These are phyloP conservation scores for Spirogloea muscicola DNA, from an alignment of 139 green algal genomes.

Conservation along the genomic window DNA sequence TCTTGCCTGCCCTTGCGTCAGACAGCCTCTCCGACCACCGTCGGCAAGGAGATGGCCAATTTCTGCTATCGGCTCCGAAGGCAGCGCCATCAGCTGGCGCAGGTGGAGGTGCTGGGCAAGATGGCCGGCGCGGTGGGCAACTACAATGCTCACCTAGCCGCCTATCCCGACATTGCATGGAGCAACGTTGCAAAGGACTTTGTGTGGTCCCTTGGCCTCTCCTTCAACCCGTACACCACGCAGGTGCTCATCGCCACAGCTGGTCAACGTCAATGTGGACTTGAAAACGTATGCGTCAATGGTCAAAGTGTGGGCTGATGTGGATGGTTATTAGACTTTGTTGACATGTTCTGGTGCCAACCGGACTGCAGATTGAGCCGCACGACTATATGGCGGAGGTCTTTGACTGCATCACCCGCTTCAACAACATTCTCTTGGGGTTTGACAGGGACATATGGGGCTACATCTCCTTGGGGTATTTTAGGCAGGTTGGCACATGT, in stretches of 20 bases:
- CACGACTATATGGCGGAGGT: conserved; percentile 99
- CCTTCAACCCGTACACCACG: conserved; percentile 41
- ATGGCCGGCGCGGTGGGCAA: conserved; percentile 97
- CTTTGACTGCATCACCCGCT: conserved; percentile 77
- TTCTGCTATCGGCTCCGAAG: conserved; percentile 79
- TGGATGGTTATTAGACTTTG: no score
- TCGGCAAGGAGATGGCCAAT: conserved; percentile 98
- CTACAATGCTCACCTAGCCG: conserved; percentile 96
- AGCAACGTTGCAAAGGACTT: conserved; percentile 68
- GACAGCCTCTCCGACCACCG: conserved; percentile 90
- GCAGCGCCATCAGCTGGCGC: conserved; percentile 64
- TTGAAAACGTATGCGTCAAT: no score
- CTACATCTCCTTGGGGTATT: conserved; percentile 99
- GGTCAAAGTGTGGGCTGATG: no score
- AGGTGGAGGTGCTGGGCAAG: conserved; percentile 78
- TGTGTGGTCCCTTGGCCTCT: conserved; percentile 68
- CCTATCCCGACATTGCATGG: conserved; percentile 95
- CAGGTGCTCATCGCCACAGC: conserved; percentile 18
- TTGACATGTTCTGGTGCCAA: no score
- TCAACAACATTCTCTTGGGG: conserved; percentile 96
- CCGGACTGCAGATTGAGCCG: conserved; percentile 97
- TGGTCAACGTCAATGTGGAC: no score
- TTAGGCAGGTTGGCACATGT: conserved; percentile 69
- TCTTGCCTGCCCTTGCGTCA: conserved; percentile 6
- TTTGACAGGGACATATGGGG: conserved; percentile 96